Evolutionary conservation across 176 grass and related monocot species (phyloP).

Genomic region (Musa beccarii): DNA sequence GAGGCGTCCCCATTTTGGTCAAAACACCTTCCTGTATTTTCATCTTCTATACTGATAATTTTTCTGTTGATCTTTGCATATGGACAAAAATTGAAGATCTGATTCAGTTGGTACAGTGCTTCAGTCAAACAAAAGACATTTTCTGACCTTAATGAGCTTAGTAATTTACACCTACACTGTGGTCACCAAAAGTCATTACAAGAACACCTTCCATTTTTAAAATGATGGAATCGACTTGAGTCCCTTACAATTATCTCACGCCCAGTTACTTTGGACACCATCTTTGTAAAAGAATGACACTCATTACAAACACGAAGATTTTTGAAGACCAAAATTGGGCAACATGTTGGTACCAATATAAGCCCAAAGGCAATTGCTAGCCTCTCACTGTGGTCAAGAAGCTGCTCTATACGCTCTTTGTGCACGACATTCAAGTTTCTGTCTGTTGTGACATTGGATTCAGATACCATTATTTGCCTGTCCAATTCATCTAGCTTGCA

Average conservation of each 20-base stretch:
- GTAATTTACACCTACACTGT: not conserved
- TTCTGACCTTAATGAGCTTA: not conserved
- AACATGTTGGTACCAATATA: conserved; percentile 1
- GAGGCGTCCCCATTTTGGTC: too few relatives aligned
- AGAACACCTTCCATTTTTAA: conserved; percentile 14
- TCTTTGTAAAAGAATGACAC: conserved; percentile 12
- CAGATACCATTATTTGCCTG: not conserved
- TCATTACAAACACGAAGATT: conserved; percentile 21
- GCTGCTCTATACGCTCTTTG: conserved; percentile 17
- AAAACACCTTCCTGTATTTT: too few relatives aligned
- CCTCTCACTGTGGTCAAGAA: conserved; percentile 24
- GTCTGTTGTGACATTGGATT: not conserved
- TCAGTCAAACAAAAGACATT: not conserved
- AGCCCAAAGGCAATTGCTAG: conserved; percentile 22
- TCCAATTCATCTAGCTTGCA: conserved; percentile 19
- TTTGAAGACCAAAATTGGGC: conserved; percentile 14
- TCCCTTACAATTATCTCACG: conserved; percentile 20
- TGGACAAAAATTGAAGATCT: too few relatives aligned
- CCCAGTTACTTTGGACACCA: conserved; percentile 5
- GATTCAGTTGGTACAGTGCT: too few relatives aligned
- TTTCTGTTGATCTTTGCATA: too few relatives aligned
- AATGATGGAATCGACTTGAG: conserved; percentile 17
- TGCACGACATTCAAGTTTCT: not conserved
- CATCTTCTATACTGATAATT: too few relatives aligned
- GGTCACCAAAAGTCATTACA: conserved; percentile 18